Evolutionary conservation across 164 flowering plant species (phyloP).

Genomic region (Macadamia tetraphylla): DNA sequence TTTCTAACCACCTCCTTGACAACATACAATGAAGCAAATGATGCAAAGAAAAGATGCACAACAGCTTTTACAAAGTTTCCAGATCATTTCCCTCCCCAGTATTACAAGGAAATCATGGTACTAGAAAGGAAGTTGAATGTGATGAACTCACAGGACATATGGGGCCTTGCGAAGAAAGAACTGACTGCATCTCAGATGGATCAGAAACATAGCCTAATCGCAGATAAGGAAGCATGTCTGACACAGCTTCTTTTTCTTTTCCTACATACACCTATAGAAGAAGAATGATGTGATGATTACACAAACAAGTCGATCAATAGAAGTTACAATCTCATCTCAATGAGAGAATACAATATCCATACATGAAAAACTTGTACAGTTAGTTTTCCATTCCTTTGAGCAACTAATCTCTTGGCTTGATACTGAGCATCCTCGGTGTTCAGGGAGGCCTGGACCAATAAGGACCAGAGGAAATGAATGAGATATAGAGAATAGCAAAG

Average conservation of each 20-base stretch:
- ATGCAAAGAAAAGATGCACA: no score
- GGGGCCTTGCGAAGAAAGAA: constrained; percentile 92
- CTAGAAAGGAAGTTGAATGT: not conserved
- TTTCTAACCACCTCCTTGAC: no score
- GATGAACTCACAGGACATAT: constrained; percentile 71
- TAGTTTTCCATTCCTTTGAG: constrained; percentile 87
- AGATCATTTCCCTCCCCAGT: not conserved
- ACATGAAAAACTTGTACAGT: constrained; percentile 77
- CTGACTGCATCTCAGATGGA: constrained; percentile 91
- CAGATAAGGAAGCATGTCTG: constrained; percentile 91
- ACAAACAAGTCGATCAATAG: not conserved
- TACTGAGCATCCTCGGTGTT: constrained; percentile 96
- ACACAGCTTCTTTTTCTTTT: constrained; percentile 81
- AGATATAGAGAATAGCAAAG: not conserved
- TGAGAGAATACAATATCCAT: constrained; percentile 16
- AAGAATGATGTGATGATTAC: not conserved
- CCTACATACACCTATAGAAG: constrained; percentile 66
- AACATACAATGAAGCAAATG: no score
- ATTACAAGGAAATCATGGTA: not conserved
- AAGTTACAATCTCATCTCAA: not conserved
- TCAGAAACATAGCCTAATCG: constrained; percentile 92
- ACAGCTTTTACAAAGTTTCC: no score
- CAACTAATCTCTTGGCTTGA: constrained; percentile 95
- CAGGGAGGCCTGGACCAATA: constrained; percentile 63
- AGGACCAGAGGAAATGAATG: constrained; percentile 1